phyloP scores from a whole-genome alignment of 768 basidiomycete species.

The Tubosaeta sp. region DNA sequence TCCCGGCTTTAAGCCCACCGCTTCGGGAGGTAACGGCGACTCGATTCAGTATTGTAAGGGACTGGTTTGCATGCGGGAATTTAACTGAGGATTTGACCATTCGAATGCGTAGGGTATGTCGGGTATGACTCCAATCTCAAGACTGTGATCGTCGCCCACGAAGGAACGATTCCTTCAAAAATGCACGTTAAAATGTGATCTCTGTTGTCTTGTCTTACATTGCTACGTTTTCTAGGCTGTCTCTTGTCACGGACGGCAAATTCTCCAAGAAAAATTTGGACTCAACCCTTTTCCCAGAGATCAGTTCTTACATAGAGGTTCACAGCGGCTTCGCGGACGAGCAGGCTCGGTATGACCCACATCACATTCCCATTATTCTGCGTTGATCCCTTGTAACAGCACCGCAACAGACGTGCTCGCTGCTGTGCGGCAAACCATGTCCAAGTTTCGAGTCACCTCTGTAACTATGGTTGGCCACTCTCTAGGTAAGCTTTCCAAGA shows the following conservation, averaged over 20 bases:
- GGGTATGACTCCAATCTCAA: constrained; percentile 42
- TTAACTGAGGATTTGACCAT: too few species aligned
- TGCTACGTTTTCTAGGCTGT: constrained; percentile 18
- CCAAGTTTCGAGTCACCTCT: constrained; percentile 28
- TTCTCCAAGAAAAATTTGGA: constrained; percentile 34
- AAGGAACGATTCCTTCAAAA: constrained; percentile 31
- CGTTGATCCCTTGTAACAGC: constrained; percentile 16
- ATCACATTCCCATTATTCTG: not conserved
- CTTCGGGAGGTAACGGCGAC: too few species aligned
- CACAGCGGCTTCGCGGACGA: constrained; percentile 46
- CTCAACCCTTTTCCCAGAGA: constrained; percentile 46
- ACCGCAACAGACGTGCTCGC: constrained; percentile 39
- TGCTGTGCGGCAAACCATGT: constrained; percentile 42
- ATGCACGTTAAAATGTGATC: constrained; percentile 17
- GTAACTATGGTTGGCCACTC: constrained; percentile 48
- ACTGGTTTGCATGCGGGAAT: too few species aligned
- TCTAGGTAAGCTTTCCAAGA: constrained; percentile 23
- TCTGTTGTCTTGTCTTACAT: not conserved
- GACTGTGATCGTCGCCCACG: constrained; percentile 36
- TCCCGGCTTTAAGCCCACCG: too few species aligned
- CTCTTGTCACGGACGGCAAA: constrained; percentile 41
- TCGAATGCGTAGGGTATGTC: constrained; percentile 42
- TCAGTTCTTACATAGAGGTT: constrained; percentile 37
- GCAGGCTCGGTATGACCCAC: constrained; percentile 39
- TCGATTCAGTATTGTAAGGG: too few species aligned